A percentile compares a stretch with the other conserved stretches of the same genome.
These are phyloP conservation scores for Debaryomycetaceae sp. DNA, from an alignment of 1,139 yeast species.

Conservation along the genomic window DNA sequence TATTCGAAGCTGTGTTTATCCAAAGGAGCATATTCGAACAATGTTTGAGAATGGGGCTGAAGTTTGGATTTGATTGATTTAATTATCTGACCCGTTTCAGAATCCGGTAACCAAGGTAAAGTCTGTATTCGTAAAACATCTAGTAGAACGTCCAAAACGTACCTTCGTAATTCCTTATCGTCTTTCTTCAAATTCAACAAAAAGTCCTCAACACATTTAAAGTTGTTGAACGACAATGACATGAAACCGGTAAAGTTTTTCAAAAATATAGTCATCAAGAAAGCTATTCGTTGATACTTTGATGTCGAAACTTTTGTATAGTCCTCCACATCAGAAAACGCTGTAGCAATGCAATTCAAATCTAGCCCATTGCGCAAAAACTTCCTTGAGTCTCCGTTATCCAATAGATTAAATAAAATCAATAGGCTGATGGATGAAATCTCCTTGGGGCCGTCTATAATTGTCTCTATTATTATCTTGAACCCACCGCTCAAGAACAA, in stretches of 20 bases:
- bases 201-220: conserved; percentile 55
- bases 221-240: conserved; percentile 58
- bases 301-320: conserved; percentile 7
- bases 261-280: conserved; percentile 56
- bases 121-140: conserved; percentile 63
- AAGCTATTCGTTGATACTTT: conserved; percentile 59
- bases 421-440: conserved; percentile 54
- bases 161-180: conserved; percentile 52
- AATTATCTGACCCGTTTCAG: conserved; percentile 32
- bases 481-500: conserved; percentile 66
- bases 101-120: conserved; percentile 53
- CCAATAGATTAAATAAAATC: conserved; percentile 58
- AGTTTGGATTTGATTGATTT: conserved; percentile 5
- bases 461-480: conserved; percentile 51
- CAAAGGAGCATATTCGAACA: conserved; percentile 6
- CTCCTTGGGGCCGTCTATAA: conserved; percentile 62
- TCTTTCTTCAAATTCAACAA: conserved; percentile 63
- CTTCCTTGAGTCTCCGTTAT: conserved; percentile 54
- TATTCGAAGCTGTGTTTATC: conserved; percentile 11
- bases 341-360: conserved; percentile 58
- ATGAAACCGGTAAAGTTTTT: conserved; percentile 78
- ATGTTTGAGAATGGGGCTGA: background rate
- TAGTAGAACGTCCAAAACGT: conserved; percentile 66
- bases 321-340: conserved; percentile 37
- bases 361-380: conserved; percentile 62